A percentile compares a stretch with the other conserved stretches of the same genome.
These are phyloP conservation scores for Cucurbita moschata DNA, from an alignment of 306 rosid species.

Conservation along the genomic window DNA sequence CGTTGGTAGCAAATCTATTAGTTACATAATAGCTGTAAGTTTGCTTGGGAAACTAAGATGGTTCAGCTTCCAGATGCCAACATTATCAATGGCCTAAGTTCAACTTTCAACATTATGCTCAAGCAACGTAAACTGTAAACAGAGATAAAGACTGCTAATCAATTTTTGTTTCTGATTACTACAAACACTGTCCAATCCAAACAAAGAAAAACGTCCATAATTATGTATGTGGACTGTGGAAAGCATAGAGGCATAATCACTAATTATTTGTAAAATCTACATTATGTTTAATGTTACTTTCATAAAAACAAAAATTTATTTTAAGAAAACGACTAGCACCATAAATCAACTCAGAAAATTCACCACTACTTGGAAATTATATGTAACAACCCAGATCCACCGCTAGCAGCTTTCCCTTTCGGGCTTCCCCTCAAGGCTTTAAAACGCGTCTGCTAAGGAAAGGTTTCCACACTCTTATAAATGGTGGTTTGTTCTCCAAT, in stretches of 20 bases:
- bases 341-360: background rate
- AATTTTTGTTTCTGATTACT: background rate
- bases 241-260: background rate
- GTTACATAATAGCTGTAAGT: background rate
- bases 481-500: too few species aligned
- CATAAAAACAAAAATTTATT: background rate
- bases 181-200: background rate
- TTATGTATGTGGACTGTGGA: background rate
- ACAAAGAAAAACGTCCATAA: background rate
- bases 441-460: too few species aligned
- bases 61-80: background rate
- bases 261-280: background rate
- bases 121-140: background rate
- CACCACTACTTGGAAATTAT: background rate
- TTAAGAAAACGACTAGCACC: background rate
- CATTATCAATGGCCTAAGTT: background rate
- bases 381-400: too few species aligned
- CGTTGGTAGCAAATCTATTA: background rate
- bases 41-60: background rate
- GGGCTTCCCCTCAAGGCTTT: too few species aligned
- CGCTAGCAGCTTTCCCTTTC: too few species aligned
- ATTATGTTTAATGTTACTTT: background rate
- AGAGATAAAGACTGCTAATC: background rate
- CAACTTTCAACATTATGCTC: background rate
- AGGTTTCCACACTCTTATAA: too few species aligned